Conservation (phyloP, 805 yeast genomes). For the Candida namnaoensis region DNA sequence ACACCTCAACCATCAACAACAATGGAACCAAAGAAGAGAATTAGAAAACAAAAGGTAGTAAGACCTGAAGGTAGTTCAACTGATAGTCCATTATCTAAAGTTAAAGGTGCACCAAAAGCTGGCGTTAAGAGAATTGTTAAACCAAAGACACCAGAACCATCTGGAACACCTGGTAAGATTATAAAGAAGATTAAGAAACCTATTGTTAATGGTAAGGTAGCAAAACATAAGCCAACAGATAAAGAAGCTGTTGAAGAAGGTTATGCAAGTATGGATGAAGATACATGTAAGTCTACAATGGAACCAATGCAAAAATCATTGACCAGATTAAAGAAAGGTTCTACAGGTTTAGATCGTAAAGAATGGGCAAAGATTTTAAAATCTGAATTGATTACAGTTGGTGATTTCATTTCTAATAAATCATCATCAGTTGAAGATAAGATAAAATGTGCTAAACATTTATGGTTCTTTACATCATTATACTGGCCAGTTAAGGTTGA, state of each 20-base stretch:
- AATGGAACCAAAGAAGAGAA: conserved; percentile 18
- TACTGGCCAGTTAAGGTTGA: conserved; percentile 89
- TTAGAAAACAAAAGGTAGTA: conserved; percentile 16
- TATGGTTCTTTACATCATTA: conserved; percentile 78
- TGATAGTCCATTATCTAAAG: conserved; percentile 6
- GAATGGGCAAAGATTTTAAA: conserved; percentile 72
- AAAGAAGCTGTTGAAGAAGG: conserved; percentile 35
- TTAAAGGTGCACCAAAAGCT: conserved; percentile 8
- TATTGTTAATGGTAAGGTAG: conserved; percentile 7
- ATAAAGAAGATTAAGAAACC: background rate
- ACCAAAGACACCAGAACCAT: conserved; percentile 11
- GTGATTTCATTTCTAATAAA: conserved; percentile 52
- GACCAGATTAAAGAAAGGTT: conserved; percentile 59
- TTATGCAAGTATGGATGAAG: conserved; percentile 75
- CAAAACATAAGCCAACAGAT: conserved; percentile 4
- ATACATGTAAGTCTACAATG: conserved; percentile 48
- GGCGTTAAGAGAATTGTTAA: background rate
- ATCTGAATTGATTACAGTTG: conserved; percentile 61
- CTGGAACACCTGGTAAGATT: background rate
- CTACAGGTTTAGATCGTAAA: conserved; percentile 61
- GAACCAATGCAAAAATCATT: conserved; percentile 63
- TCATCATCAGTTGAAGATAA: conserved; percentile 25
- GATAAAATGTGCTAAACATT: conserved; percentile 38
- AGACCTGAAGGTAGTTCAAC: conserved; percentile 7
- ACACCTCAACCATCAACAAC: conserved; percentile 22